Percentiles rank a stretch among this genome's conserved stretches.
Evolutionary conservation across 345 rosid species (phyloP).

Genomic region (Nasturtium officinale): DNA sequence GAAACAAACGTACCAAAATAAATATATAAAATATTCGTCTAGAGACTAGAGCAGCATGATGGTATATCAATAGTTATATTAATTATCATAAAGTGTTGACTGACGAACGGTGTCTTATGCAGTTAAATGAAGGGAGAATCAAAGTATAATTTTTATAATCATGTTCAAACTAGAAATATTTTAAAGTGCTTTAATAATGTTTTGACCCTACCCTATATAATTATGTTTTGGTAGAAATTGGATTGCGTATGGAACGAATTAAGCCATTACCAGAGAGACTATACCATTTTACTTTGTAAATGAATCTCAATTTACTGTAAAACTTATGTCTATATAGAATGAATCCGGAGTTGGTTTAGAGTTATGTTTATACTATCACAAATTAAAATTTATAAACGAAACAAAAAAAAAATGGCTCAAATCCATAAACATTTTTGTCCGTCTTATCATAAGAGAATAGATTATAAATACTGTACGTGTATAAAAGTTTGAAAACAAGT

Average conservation of each 20-base stretch:
- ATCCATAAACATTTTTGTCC: neutral
- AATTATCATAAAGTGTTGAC: constrained; percentile 11
- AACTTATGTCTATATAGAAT: neutral
- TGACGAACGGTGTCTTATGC: constrained; percentile 30
- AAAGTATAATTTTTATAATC: neutral
- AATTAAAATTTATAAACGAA: neutral
- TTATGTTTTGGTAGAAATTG: neutral
- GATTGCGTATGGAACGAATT: neutral
- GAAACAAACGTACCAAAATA: constrained; percentile 10
- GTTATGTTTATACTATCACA: neutral
- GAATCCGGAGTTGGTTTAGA: neutral
- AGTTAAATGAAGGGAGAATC: constrained; percentile 32
- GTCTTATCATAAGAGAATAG: neutral
- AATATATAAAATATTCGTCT: neutral
- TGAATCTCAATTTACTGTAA: neutral
- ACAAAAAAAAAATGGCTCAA: too few species aligned
- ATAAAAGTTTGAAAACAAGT: neutral
- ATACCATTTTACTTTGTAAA: too few species aligned
- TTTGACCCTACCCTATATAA: constrained; percentile 8
- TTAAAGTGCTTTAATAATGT: constrained; percentile 22
- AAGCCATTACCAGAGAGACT: neutral
- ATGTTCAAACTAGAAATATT: neutral
- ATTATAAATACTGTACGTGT: neutral
- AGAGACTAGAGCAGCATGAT: constrained; percentile 5
- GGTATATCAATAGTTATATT: neutral